These are phyloP conservation scores for Pachysandra terminalis DNA, from an alignment of 164 flowering plant species.

Conservation along the genomic window DNA sequence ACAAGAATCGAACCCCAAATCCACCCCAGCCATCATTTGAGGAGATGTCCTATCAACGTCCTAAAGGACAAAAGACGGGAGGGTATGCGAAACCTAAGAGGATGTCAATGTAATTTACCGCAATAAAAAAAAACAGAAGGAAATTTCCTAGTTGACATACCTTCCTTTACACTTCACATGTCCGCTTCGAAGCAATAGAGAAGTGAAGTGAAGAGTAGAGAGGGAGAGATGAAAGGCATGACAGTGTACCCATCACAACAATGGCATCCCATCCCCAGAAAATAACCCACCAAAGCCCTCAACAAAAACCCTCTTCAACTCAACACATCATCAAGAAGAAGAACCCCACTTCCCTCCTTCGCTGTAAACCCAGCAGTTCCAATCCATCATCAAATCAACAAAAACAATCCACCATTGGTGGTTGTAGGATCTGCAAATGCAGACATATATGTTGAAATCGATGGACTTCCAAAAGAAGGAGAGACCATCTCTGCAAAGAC, in stretches of 20 bases:
- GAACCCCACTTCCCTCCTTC: slow-evolving; percentile 13
- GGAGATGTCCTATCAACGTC: too few relatives aligned
- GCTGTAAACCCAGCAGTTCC: slow-evolving; percentile 16
- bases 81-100: too few relatives aligned
- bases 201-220: neutral
- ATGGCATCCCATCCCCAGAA: slow-evolving; percentile 12
- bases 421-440: slow-evolving; percentile 96
- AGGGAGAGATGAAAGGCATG: slow-evolving; percentile 19
- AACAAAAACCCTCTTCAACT: neutral
- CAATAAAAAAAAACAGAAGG: too few relatives aligned
- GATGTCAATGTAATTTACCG: too few relatives aligned
- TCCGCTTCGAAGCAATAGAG: too few relatives aligned
- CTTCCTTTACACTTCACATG: too few relatives aligned
- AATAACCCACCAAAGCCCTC: slow-evolving; percentile 13
- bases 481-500: slow-evolving; percentile 82
- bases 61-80: too few relatives aligned
- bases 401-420: slow-evolving; percentile 50
- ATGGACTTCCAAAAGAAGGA: slow-evolving; percentile 66
- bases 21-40: too few relatives aligned
- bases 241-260: slow-evolving; percentile 29
- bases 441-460: slow-evolving; percentile 84
- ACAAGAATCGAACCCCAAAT: too few relatives aligned
- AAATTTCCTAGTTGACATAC: too few relatives aligned
- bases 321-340: slow-evolving; percentile 5
- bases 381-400: slow-evolving; percentile 9